A percentile compares a stretch with the other conserved stretches of the same genome.
Evolutionary conservation across 371 early-diverging fungal species (phyloP).

Genomic region (Apophysomyces ossiformis): DNA sequence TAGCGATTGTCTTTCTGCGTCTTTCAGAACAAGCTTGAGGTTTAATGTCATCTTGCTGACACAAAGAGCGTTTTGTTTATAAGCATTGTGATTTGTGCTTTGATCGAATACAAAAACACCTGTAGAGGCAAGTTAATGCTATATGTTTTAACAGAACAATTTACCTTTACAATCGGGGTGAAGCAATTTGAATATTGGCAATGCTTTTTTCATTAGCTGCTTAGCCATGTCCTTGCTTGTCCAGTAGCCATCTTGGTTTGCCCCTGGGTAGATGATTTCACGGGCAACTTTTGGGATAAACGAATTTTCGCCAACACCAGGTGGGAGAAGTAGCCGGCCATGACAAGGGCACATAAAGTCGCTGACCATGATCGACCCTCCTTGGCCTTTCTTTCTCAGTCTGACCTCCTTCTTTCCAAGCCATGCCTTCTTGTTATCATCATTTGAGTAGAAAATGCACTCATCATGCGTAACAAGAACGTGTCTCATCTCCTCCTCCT

Average conservation of each 20-base stretch:
- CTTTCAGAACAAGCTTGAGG: background rate
- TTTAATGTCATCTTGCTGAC: background rate
- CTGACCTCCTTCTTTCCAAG: background rate
- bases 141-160: background rate
- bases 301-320: background rate
- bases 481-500: background rate
- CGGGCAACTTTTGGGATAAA: background rate
- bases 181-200: background rate
- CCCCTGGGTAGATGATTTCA: background rate
- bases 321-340: background rate
- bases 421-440: background rate
- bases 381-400: background rate
- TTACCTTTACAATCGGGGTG: background rate
- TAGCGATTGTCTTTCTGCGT: too few species aligned
- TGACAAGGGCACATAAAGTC: too few species aligned
- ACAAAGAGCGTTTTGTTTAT: background rate
- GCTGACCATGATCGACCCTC: background rate
- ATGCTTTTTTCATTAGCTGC: background rate
- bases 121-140: background rate
- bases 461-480: constrained; percentile 2
- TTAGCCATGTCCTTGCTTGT: background rate
- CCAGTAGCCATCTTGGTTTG: background rate
- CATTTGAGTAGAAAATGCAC: constrained; percentile 1
- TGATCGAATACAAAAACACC: constrained; percentile 2
- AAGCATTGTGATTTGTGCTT: background rate